A percentile compares a stretch with the other conserved stretches of the same genome.
These are phyloP conservation scores for Pyrenophora graminea DNA, from an alignment of 2,329 filamentous ascomycete species.

Conservation along the genomic window DNA sequence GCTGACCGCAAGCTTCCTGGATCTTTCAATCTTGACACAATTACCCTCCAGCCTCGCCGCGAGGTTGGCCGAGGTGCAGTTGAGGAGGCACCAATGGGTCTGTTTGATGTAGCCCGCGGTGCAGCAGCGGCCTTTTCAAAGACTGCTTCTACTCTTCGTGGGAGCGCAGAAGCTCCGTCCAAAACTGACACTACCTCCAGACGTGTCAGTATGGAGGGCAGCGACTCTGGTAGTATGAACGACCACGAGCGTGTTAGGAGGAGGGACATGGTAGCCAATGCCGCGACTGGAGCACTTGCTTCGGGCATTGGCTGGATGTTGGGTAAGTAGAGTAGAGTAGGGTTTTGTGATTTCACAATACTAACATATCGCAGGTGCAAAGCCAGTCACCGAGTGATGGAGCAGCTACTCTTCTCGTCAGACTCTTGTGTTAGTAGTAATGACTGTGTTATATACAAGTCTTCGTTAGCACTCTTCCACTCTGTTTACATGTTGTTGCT, in stretches of 20 bases:
- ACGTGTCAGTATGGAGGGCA: conserved; percentile 36
- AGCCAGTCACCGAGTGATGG: conserved; percentile 29
- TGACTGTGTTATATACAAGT: no score
- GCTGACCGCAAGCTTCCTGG: conserved; percentile 61
- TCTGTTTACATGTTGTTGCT: no score
- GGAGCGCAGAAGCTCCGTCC: conserved; percentile 18
- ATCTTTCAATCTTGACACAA: conserved; percentile 47
- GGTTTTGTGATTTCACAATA: neutral
- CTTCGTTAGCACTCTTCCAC: neutral
- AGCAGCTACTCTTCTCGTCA: no score
- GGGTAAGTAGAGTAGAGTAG: conserved; percentile 46
- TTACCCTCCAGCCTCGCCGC: conserved; percentile 45
- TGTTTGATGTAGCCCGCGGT: conserved; percentile 58
- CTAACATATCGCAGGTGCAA: conserved; percentile 31
- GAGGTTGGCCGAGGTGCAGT: conserved; percentile 49
- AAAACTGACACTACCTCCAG: conserved; percentile 12
- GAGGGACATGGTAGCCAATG: conserved; percentile 71
- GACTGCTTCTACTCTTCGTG: conserved; percentile 52
- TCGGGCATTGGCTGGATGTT: conserved; percentile 69
- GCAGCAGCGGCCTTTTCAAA: conserved; percentile 54
- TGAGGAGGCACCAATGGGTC: conserved; percentile 57
- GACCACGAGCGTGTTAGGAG: conserved; percentile 60
- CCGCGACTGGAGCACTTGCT: conserved; percentile 65
- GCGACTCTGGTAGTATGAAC: conserved; percentile 46
- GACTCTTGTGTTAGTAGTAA: no score